These are phyloP conservation scores for Tuber umbilicatum DNA, from an alignment of 495 filamentous ascomycete genomes.

Conservation along the genomic window DNA sequence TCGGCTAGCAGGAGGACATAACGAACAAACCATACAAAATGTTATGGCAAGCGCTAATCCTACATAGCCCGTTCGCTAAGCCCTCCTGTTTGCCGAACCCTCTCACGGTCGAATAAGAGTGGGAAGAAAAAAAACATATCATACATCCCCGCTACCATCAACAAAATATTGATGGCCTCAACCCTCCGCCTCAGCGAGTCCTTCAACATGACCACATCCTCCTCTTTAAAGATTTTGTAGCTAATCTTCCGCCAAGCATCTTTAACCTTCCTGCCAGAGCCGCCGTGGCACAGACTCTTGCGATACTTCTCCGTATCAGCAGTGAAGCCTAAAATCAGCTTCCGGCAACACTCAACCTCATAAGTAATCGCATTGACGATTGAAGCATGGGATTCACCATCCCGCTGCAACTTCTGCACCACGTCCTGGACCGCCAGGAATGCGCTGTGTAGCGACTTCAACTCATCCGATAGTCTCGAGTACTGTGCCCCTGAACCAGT, in stretches of 20 bases:
- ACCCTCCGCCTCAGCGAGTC: constrained; percentile 7
- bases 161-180: not conserved
- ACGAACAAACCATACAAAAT: not conserved
- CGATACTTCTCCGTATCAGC: constrained; percentile 10
- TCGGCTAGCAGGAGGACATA: not conserved
- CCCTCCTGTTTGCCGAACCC: not conserved
- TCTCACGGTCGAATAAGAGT: not conserved
- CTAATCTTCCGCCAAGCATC: constrained; percentile 10
- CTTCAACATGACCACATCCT: not conserved
- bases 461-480: not conserved
- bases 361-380: constrained; percentile 9
- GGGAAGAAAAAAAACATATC: not conserved
- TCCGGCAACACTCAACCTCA: constrained; percentile 3
- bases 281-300: constrained; percentile 10
- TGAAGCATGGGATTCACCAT: not conserved
- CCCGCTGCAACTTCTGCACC: not conserved
- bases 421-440: constrained; percentile 5
- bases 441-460: constrained; percentile 6
- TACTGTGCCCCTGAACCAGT: not conserved
- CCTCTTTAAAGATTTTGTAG: not conserved
- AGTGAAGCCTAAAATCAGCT: constrained; percentile 6
- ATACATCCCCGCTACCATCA: not conserved
- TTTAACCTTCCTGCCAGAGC: constrained; percentile 7
- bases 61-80: not conserved
- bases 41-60: not conserved